phyloP scores from a whole-genome alignment of 163 green algal species.

The Scenedesmus sp. region DNA sequence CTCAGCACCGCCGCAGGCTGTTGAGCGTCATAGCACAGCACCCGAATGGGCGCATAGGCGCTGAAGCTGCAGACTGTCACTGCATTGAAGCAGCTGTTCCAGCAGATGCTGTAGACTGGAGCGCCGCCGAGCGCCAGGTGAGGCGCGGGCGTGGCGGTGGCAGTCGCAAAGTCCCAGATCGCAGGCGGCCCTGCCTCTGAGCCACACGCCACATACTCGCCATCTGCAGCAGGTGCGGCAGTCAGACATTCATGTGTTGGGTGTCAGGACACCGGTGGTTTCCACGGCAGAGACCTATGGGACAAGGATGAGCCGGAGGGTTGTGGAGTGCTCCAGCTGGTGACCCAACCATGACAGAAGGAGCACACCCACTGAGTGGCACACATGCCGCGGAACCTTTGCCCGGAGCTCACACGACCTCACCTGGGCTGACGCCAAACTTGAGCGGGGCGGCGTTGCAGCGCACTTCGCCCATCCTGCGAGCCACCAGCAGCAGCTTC shows the following conservation, averaged over 20 bases:
- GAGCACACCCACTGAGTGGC: too few species aligned
- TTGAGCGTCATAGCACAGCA: conserved; percentile 15
- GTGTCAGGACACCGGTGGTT: too few species aligned
- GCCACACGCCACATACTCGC: conserved; percentile 23
- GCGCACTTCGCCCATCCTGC: not conserved
- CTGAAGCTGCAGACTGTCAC: conserved; percentile 34
- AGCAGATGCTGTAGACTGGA: conserved; percentile 25
- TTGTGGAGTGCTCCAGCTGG: too few species aligned
- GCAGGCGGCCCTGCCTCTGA: conserved; percentile 3
- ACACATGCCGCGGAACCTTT: too few species aligned
- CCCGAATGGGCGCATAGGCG: conserved; percentile 25
- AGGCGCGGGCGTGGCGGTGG: not conserved
- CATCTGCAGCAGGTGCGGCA: conserved; percentile 1
- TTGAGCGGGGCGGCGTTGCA: conserved; percentile 19
- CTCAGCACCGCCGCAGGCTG: not conserved
- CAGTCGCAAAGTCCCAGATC: conserved; percentile 32
- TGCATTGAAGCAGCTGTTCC: conserved; percentile 40
- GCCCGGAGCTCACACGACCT: not conserved
- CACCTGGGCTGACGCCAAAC: conserved; percentile 42
- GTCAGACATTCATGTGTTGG: too few species aligned
- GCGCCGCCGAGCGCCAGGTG: conserved; percentile 21
- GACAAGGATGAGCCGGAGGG: too few species aligned
- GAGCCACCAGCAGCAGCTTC: conserved; percentile 41
- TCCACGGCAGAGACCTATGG: too few species aligned
- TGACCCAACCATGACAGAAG: too few species aligned